Base-by-base conservation (phyloP, 2,329 filamentous ascomycete genomes). In the Cladosporium sp. region DNA sequence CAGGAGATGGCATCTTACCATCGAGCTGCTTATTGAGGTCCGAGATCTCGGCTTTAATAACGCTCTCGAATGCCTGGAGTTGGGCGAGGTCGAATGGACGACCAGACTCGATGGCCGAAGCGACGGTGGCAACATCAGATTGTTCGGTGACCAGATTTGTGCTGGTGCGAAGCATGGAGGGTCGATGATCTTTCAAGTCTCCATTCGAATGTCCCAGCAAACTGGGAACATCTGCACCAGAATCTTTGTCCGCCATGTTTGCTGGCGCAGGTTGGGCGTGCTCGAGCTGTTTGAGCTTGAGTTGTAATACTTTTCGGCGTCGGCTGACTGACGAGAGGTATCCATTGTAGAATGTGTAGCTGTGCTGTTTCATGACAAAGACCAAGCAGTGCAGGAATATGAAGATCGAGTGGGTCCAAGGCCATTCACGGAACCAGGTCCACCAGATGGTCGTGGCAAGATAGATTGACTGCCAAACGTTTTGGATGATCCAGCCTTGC, bases 281-380 rank as follows among this genome's bases (percentile, higher is more conserved):
- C 33, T 89, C 85, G 2, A 92, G 81, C 68, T 88, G 82, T 65
- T 85, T 82, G 29, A 91, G 73, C 67, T 82, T 84, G 28, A 76
- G 72, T 67, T 80, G 71, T n/a, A 84, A 74, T n/a, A 81, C 72
- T 28, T 72, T 73, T 55, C 75, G 74, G 18, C 82, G 77, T 66
- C 85, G 83, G 72, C 88, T 86, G 85, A 92, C 60, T 89, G 78
- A 78, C 3, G 76, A 77, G 0, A 78, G 70, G 68, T 93, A 85
- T 7, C 91, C 91, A 71, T 93, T 93, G 77, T 92, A 93, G 70
- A 91, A 92, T 5, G 89, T 84, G 72, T 91, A 93, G 21, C 88
- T 90, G 74, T 93, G 91, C 77, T 92, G 90, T 80, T 94, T 94
- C 91, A 93, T 93, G 28, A 93, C 75, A 83, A 93, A 89, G 3